Base-by-base conservation (phyloP, 2,329 filamentous ascomycete genomes). In the Aspergillus costaricaensis region DNA sequence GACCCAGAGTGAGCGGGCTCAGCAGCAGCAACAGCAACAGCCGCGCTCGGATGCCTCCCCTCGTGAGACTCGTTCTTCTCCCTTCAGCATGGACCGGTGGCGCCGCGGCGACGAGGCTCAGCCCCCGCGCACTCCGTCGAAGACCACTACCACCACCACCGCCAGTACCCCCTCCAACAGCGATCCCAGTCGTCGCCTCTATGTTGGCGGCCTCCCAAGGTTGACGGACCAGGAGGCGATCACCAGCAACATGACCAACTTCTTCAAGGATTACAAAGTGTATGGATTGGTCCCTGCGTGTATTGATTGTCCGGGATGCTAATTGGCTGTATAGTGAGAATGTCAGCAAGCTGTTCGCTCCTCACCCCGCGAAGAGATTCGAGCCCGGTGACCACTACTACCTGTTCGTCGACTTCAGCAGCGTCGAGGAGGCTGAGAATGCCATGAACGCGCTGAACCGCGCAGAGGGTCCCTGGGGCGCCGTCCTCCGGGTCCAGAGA, bases 351-450 rank as follows among this genome's bases (percentile, higher is more conserved):
- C 69, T 82, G 48, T 88, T 84, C 79, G 88, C 81, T 50, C 85
- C 82, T 63, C 86, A 80, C 70, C 86, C 77, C 68, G 85, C 74
- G 68, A 88, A 81, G 60, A 78, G 76, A 25, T 72, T 77, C n/a
- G 77, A 79, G 43, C 76, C 80, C 0, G 85, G 84, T 30, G 82
- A 85, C 63, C 81, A 86, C 68, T 83, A 88, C 74, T 89, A 86
- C 72, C 85, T 85, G 66, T 89, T 89, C 61, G 84, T 89, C n/a
- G 86, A 89, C 67, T 82, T 89, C 58, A 77, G 76, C 51, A 84
- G 80, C 5, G 70, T 76, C 0, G 81, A 86, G 55, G 83, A 88
- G 62, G 85, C 85, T 0, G 72, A 80, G 36, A 73, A 74, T 9
- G 86, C 85, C 21, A 78, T 85, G 60, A 68, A 77, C 7, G 74